These are phyloP conservation scores for Porphyrellus cyaneotinctus DNA, from an alignment of 768 basidiomycete genomes.

Conservation along the genomic window DNA sequence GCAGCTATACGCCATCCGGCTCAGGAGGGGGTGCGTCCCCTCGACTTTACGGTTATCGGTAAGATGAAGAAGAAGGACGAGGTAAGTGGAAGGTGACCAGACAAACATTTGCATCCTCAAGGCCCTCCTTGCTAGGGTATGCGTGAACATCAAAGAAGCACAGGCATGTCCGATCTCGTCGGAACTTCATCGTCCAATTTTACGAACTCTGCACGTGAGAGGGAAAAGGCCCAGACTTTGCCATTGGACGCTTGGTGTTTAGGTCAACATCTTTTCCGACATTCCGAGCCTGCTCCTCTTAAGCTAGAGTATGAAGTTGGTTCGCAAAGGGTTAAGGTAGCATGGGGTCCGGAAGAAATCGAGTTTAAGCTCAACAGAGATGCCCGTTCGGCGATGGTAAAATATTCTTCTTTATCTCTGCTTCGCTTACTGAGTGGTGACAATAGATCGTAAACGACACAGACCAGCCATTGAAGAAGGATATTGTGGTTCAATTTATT, in stretches of 20 bases:
- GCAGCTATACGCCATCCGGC: slow-evolving; percentile 4
- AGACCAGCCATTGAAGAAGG: slow-evolving; percentile 1
- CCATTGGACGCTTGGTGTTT: slow-evolving; percentile 30
- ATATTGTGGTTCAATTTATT: slow-evolving; percentile 23
- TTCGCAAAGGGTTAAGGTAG: slow-evolving; percentile 9
- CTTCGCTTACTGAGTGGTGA: not conserved
- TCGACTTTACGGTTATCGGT: slow-evolving; percentile 8
- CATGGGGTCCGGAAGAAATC: slow-evolving; percentile 4
- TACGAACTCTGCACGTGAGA: slow-evolving; percentile 13
- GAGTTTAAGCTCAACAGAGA: slow-evolving; percentile 19
- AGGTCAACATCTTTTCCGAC: slow-evolving; percentile 18
- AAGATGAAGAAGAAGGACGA: slow-evolving; percentile 25
- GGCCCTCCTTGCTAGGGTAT: slow-evolving; percentile 4
- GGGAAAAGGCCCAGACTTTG: slow-evolving; percentile 2
- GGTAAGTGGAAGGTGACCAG: slow-evolving; percentile 15
- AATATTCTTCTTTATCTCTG: not conserved
- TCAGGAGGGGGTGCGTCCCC: not conserved
- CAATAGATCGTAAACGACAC: slow-evolving; percentile 25
- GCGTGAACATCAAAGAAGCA: not conserved
- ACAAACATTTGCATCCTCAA: slow-evolving; percentile 2
- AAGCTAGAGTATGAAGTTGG: slow-evolving; percentile 12
- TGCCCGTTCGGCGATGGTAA: slow-evolving; percentile 14
- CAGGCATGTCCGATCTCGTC: slow-evolving; percentile 13
- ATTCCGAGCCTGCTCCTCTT: slow-evolving; percentile 10
- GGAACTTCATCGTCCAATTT: slow-evolving; percentile 30